phyloP scores from a whole-genome alignment of 768 basidiomycete genomes.

The Trametes punicea region DNA sequence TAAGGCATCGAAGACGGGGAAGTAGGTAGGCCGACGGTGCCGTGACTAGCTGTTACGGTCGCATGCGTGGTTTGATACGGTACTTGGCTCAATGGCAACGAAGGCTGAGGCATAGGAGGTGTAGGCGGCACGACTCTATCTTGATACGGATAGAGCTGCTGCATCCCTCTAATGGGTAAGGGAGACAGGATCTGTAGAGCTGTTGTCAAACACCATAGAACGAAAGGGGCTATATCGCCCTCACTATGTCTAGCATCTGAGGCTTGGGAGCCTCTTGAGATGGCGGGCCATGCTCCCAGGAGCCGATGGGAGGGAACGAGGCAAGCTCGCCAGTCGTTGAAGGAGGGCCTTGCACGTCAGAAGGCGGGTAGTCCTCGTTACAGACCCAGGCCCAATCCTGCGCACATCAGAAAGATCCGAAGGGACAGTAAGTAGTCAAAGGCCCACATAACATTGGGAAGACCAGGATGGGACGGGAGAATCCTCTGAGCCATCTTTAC shows the following conservation, averaged over 20 bases:
- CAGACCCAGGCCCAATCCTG: not conserved
- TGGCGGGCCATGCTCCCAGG: not conserved
- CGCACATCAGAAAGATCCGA: not conserved
- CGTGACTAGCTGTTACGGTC: not conserved
- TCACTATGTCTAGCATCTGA: not conserved
- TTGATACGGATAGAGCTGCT: not conserved
- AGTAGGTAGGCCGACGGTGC: not conserved
- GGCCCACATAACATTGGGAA: not conserved
- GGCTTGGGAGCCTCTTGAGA: not conserved
- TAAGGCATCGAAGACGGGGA: not conserved
- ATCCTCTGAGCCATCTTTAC: not conserved
- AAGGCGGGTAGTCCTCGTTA: not conserved
- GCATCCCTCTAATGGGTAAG: not conserved
- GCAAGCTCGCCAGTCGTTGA: not conserved
- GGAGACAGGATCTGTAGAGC: constrained; percentile 1
- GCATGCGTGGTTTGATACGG: not conserved
- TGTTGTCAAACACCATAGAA: not conserved
- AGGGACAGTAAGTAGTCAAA: not conserved
- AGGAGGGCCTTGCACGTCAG: not conserved
- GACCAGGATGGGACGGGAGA: not conserved
- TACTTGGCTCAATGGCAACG: not conserved
- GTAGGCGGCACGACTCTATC: not conserved
- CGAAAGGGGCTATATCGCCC: not conserved
- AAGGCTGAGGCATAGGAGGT: not conserved
- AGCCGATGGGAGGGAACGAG: not conserved